Base-by-base conservation (phyloP, 306 rosid genomes). In the Cicer pinnatifidum region DNA sequence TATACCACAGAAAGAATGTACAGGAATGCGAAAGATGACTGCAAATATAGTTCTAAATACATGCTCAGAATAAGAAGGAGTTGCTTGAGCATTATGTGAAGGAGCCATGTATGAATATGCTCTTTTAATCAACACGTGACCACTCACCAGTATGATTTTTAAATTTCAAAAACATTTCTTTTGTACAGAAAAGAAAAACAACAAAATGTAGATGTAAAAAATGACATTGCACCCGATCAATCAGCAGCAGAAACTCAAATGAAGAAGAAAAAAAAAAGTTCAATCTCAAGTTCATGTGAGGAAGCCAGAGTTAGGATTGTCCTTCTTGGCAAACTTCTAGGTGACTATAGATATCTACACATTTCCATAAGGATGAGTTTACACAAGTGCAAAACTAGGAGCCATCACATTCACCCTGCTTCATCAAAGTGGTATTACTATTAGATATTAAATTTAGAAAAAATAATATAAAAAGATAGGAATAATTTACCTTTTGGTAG, bases 341-440 rank as follows among this genome's bases (percentile, higher is more conserved):
- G 60, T 78, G 52, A 23, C 52, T 80, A 37, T 48, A 64, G 48
- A 62, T 56, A 57, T 52, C 44, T 16, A 71, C 83, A 79, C 74
- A 56, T 44, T 64, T 78, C 68, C 45, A 35, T 16, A 20, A 35
- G 65, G 51, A 16, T 20, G 60, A 16, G 69, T 47, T 50, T 17
- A 52, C 63, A 33, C 45, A 44, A 37, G 68, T 56, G 9, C 77
- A 71, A 78, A 47, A 71, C 71, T 67, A 48, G 72, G 66, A 70
- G 74, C 76, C 28, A 74, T 12, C 60, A 37, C 76, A 73, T 44
- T 71, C 73, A 72, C 44, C 88, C 89, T 83, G 86, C 75, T 67
- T 78, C 80, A 81, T 69, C 71, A 57, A 54, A 81, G 35, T 46
- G 39, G 58, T 35, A 37, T 33, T 28, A 28, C 7, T 15, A 43